A percentile compares a stretch with the other conserved stretches of the same genome.
These are phyloP conservation scores for Neocucurbitaria cava DNA, from an alignment of 2,329 filamentous ascomycete species.

Conservation along the genomic window DNA sequence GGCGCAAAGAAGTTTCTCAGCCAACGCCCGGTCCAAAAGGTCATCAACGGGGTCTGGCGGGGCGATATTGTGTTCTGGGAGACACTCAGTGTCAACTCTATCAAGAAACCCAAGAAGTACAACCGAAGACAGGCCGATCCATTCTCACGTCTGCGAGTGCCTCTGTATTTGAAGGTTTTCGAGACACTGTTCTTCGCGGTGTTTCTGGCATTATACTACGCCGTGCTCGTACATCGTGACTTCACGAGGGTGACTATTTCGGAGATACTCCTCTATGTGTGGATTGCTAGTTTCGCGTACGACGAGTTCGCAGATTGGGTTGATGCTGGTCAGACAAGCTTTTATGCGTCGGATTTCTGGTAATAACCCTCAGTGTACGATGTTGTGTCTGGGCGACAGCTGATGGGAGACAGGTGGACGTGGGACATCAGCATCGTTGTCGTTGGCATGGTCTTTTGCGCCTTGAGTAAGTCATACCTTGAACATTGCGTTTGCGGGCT, in stretches of 20 bases:
- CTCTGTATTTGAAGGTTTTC: constrained; percentile 83
- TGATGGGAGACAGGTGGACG: constrained; percentile 18
- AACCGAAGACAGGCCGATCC: constrained; percentile 57
- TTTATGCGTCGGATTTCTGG: constrained; percentile 49
- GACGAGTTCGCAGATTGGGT: constrained; percentile 78
- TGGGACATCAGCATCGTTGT: constrained; percentile 66
- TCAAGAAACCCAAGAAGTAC: constrained; percentile 79
- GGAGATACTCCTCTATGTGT: constrained; percentile 80
- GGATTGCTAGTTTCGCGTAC: constrained; percentile 86
- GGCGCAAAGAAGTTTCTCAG: constrained; percentile 85
- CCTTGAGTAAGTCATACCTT: constrained; percentile 65
- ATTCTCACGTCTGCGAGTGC: constrained; percentile 75
- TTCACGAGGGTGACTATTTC: constrained; percentile 69
- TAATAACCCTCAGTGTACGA: constrained; percentile 57
- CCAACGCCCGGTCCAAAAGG: constrained; percentile 80
- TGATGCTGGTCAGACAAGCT: constrained; percentile 81
- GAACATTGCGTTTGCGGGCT: not conserved
- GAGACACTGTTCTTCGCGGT: constrained; percentile 81
- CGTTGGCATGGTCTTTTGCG: constrained; percentile 73
- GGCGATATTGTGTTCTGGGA: constrained; percentile 91
- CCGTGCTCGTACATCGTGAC: constrained; percentile 79
- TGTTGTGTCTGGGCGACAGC: constrained; percentile 29
- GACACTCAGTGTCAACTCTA: constrained; percentile 72
- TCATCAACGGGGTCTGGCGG: constrained; percentile 81
- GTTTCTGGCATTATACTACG: constrained; percentile 83